Evolutionary conservation across 1,284 basidiomycete genomes (phyloP).

Genomic region (Leccinum subrobustum): DNA sequence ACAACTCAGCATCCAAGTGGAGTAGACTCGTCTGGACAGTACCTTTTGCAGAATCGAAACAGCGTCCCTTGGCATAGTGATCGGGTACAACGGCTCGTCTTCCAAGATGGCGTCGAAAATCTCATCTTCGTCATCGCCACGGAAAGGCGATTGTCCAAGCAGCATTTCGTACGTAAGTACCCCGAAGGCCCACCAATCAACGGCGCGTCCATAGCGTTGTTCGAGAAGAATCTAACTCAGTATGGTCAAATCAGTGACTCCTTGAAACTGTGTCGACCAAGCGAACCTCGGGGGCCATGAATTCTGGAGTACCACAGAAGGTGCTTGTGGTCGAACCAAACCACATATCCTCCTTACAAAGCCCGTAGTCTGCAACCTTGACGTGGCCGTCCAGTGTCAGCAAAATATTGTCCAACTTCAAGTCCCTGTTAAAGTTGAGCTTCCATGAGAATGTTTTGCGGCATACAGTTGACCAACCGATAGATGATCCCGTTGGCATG

Average conservation of each 20-base stretch:
- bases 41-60: constrained; percentile 96
- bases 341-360: constrained; percentile 99
- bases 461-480: constrained; percentile 53
- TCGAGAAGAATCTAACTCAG: constrained; percentile 86
- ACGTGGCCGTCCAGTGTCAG: constrained; percentile 97
- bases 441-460: neutral
- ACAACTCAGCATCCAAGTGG: constrained; percentile 13
- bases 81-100: constrained; percentile 97
- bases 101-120: constrained; percentile 99
- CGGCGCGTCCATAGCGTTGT: constrained; percentile 96
- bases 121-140: constrained; percentile 97
- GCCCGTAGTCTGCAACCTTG: constrained; percentile 98
- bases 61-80: constrained; percentile 99
- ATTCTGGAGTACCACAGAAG: constrained; percentile 99
- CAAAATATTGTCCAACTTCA: constrained; percentile 98
- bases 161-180: constrained; percentile 99
- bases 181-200: constrained; percentile 99
- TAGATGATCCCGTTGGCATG: constrained; percentile 98
- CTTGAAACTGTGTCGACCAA: neutral
- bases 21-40: neutral
- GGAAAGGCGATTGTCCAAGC: constrained; percentile 97
- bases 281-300: constrained; percentile 97
- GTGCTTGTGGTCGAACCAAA: constrained; percentile 96
- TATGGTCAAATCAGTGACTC: neutral
- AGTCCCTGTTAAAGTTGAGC: constrained; percentile 58